These are phyloP conservation scores for Curvularia sp. DNA, from an alignment of 2,329 filamentous ascomycete genomes.

Conservation along the genomic window DNA sequence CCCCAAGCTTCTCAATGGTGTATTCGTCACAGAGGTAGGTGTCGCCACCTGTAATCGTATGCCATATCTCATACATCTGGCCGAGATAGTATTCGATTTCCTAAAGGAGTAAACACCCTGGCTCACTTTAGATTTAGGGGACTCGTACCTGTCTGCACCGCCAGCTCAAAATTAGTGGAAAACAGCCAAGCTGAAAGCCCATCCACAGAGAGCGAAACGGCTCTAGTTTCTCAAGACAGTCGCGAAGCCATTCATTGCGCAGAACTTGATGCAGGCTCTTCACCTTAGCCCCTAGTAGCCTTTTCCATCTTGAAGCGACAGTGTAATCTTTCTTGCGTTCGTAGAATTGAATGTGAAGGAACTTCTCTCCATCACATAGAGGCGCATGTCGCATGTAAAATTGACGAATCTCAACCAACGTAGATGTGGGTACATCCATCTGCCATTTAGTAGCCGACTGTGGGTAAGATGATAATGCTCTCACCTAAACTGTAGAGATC, in stretches of 20 bases:
- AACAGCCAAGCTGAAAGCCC: slow-evolving; percentile 17
- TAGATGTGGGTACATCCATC: slow-evolving; percentile 6
- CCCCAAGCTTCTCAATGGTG: slow-evolving; percentile 16
- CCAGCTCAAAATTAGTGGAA: slow-evolving; percentile 21
- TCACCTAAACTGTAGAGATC: slow-evolving; percentile 22
- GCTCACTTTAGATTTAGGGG: neutral
- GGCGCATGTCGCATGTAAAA: slow-evolving; percentile 13
- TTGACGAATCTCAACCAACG: slow-evolving; percentile 8
- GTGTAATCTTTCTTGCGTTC: slow-evolving; percentile 12
- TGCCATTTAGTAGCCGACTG: slow-evolving; percentile 5
- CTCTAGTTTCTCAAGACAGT: slow-evolving; percentile 20
- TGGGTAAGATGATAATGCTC: neutral
- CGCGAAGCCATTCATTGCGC: slow-evolving; percentile 17
- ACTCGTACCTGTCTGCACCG: slow-evolving; percentile 15
- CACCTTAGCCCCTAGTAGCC: slow-evolving; percentile 14
- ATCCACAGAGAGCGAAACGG: slow-evolving; percentile 15
- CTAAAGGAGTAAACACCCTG: slow-evolving; percentile 7
- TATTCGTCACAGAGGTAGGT: slow-evolving; percentile 14
- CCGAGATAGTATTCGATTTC: slow-evolving; percentile 19
- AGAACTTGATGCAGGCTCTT: slow-evolving; percentile 20
- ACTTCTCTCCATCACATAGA: slow-evolving; percentile 20
- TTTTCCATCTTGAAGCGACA: slow-evolving; percentile 7
- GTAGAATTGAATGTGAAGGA: slow-evolving; percentile 19
- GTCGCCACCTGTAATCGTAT: slow-evolving; percentile 9
- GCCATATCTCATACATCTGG: slow-evolving; percentile 17